phyloP scores from a whole-genome alignment of 768 basidiomycete genomes.

The Lactifluus pinguis region DNA sequence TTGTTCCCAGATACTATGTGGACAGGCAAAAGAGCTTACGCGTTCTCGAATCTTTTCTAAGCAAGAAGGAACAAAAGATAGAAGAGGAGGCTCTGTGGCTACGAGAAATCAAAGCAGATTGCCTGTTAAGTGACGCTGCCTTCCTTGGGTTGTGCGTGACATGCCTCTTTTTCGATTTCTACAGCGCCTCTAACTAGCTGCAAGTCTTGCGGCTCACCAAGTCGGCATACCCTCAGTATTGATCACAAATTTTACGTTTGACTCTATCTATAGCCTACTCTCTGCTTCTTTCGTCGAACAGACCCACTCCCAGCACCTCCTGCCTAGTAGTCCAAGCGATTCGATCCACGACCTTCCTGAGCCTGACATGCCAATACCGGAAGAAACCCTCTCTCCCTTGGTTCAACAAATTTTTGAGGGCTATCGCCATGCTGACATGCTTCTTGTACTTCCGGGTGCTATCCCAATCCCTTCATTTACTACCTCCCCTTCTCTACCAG shows the following conservation, averaged over 20 bases:
- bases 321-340: not conserved
- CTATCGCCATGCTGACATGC: constrained; percentile 62
- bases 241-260: constrained; percentile 79
- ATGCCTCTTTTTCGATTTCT: not conserved
- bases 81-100: constrained; percentile 54
- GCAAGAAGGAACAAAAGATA: constrained; percentile 44
- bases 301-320: constrained; percentile 6
- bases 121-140: constrained; percentile 68
- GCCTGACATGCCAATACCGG: constrained; percentile 45
- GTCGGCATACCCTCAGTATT: constrained; percentile 61
- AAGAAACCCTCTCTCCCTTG: constrained; percentile 43
- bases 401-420: constrained; percentile 56
- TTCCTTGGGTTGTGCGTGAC: constrained; percentile 62
- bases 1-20: constrained; percentile 48
- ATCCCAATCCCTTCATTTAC: constrained; percentile 74
- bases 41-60: constrained; percentile 50
- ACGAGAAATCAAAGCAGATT: constrained; percentile 37
- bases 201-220: constrained; percentile 54
- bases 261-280: constrained; percentile 74
- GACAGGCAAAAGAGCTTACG: constrained; percentile 63
- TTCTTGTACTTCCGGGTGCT: constrained; percentile 59
- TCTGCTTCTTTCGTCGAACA: constrained; percentile 41
- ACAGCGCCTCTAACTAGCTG: not conserved
- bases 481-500: constrained; percentile 43
- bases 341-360: not conserved